These are phyloP conservation scores for Coniella lustricola DNA, from an alignment of 2,329 filamentous ascomycete species.

Conservation along the genomic window DNA sequence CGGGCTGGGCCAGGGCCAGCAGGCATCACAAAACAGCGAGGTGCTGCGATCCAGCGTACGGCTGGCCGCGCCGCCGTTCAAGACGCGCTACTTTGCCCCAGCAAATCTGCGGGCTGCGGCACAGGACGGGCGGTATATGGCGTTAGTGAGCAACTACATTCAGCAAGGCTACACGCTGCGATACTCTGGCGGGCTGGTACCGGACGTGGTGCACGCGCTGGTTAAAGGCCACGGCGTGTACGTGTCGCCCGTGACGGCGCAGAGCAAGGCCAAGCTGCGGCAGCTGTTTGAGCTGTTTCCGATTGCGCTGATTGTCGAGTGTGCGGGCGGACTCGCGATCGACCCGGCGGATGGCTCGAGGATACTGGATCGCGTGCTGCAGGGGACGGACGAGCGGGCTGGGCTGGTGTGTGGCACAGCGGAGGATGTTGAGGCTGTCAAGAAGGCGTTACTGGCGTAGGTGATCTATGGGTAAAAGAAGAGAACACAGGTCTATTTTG, in stretches of 20 bases:
- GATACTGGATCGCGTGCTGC: conserved; percentile 33
- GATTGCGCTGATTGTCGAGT: conserved; percentile 53
- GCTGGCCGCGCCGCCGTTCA: conserved; percentile 31
- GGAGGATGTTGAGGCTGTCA: conserved; percentile 38
- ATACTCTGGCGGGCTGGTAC: conserved; percentile 55
- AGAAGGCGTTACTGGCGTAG: conserved; percentile 16
- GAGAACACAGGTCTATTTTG: conserved; percentile 5
- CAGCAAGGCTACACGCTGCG: conserved; percentile 49
- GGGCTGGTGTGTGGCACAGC: conserved; percentile 44
- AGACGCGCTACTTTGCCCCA: conserved; percentile 54
- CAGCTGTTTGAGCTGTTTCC: conserved; percentile 53
- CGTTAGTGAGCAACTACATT: conserved; percentile 43
- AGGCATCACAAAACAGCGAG: conserved; percentile 22
- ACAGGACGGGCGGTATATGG: conserved; percentile 41
- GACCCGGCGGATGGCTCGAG: conserved; percentile 37
- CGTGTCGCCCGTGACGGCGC: conserved; percentile 46
- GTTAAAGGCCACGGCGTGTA: conserved; percentile 58
- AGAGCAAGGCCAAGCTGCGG: conserved; percentile 49
- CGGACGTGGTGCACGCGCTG: conserved; percentile 52
- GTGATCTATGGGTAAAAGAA: too few species aligned
- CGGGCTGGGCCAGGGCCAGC: conserved; percentile 29
- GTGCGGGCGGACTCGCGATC: conserved; percentile 49
- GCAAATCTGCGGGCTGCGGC: conserved; percentile 54
- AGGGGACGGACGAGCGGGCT: conserved; percentile 40
- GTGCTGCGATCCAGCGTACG: conserved; percentile 36